phyloP scores from a whole-genome alignment of 805 yeast species.

The Candida oleophila region DNA sequence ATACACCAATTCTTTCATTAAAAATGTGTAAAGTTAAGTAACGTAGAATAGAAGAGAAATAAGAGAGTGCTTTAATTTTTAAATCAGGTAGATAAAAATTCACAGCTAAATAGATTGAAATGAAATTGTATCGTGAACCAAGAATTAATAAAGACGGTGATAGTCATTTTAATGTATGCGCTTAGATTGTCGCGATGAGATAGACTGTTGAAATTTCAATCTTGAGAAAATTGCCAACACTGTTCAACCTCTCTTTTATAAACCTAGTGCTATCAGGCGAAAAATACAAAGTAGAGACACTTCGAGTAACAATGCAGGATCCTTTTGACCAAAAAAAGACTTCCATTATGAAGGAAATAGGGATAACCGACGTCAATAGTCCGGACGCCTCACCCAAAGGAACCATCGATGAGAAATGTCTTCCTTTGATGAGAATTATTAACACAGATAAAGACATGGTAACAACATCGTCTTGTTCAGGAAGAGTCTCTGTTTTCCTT shows the following conservation, averaged over 20 bases:
- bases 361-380: constrained; percentile 34
- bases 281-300: neutral
- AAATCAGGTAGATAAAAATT: too few species aligned
- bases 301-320: constrained; percentile 31
- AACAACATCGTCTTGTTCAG: constrained; percentile 87
- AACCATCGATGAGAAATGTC: constrained; percentile 68
- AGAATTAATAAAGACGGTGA: too few species aligned
- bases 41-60: too few species aligned
- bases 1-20: too few species aligned
- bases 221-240: too few species aligned
- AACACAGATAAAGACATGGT: constrained; percentile 67
- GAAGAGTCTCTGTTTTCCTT: constrained; percentile 76
- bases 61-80: too few species aligned
- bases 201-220: neutral
- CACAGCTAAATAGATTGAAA: too few species aligned
- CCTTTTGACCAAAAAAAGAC: constrained; percentile 69
- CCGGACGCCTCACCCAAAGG: constrained; percentile 88
- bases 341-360: constrained; percentile 53
- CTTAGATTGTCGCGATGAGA: neutral
- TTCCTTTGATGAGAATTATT: constrained; percentile 70
- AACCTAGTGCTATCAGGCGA: neutral
- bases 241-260: too few species aligned
- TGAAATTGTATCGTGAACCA: too few species aligned
- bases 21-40: too few species aligned
- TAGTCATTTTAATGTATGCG: too few species aligned